Base-by-base conservation (phyloP, 768 basidiomycete species). In the Nevesoporus exiguus region DNA sequence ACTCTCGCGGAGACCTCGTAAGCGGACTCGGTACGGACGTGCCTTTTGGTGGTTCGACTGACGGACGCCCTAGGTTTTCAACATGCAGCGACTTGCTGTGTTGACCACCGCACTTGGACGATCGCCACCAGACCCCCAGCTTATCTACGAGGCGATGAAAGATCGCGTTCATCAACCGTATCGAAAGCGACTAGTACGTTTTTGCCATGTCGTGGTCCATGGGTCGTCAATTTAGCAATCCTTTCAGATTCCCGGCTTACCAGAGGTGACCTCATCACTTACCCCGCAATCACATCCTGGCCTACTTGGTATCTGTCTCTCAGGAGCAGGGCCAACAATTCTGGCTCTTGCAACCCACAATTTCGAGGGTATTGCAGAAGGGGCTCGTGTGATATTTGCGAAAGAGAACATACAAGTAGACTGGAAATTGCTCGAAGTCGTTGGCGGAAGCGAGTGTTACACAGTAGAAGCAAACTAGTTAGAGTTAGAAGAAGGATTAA, bases 81-180 rank as follows among this genome's bases (percentile, higher is more conserved):
- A 99, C 70, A 77, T 99, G 50, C 97, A 99, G 71, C 84, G 97
- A 21, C 76, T 99, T 14, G 97, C 96, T 0, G 97, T 99, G 27
- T 79, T 99, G 51, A 98, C 96, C 1, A 96, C 94, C 3, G 95
- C 97, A 1, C 81, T 99, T 11, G 88, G 84, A 3, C 86, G 88
- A 64, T 83, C 86, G 11, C 96, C 97, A 1, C 95, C 95, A 1
- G 93, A 99, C 67, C 85, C 97, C 0, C 90, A 86, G 21, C 83
- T 99, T n/a, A 98, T 98, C 54, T 98, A 96, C 71, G 96, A 98
- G 68, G 96, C 96, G 2, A 98, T 98, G 97, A 96, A 98, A 66
- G 97, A 99, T 73, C 85, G 90, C 49, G 81, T 99, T 14, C 97
- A 99, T 69, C 97, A 99, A 68, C 97, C 97, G 1, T 98, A 98